Percentiles rank a stretch among this genome's conserved stretches.
These are phyloP conservation scores for Sordariomycetes sp. DNA, from an alignment of 2,329 filamentous ascomycete genomes.

Conservation along the genomic window DNA sequence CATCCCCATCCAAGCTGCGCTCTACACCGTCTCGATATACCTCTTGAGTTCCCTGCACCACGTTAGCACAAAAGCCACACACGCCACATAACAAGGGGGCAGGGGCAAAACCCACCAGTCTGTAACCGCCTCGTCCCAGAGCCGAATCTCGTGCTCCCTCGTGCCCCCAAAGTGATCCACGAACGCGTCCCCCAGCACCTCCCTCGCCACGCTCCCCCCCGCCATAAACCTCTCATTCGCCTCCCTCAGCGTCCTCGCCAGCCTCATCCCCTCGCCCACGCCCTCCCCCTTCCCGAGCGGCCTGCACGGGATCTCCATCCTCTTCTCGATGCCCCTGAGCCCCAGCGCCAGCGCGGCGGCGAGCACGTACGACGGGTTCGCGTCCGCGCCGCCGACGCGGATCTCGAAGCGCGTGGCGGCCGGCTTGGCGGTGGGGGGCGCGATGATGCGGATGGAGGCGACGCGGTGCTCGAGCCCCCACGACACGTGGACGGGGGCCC, in stretches of 20 bases:
- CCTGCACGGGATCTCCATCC: constrained; percentile 69
- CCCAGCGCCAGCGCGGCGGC: constrained; percentile 79
- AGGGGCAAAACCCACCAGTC: constrained; percentile 62
- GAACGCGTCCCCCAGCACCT: constrained; percentile 90
- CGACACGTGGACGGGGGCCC: constrained; percentile 94
- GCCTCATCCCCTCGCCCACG: constrained; percentile 52
- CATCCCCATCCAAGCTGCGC: neutral
- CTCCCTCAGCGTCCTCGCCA: constrained; percentile 79
- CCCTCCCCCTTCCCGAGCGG: constrained; percentile 80
- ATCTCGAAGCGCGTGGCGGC: constrained; percentile 89
- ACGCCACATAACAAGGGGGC: constrained; percentile 5
- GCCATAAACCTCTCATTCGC: constrained; percentile 70
- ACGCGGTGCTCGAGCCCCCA: constrained; percentile 96
- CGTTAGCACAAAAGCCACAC: neutral
- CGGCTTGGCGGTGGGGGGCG: constrained; percentile 73
- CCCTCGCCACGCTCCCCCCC: constrained; percentile 75
- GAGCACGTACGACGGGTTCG: constrained; percentile 81
- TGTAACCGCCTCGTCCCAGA: constrained; percentile 94
- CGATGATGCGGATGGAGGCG: constrained; percentile 80
- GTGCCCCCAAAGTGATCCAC: constrained; percentile 94
- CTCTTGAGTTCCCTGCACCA: constrained; percentile 59
- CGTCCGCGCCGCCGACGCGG: constrained; percentile 85
- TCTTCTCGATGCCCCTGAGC: constrained; percentile 87
- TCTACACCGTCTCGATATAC: constrained; percentile 66
- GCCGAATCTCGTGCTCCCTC: constrained; percentile 75